A percentile compares a stretch with the other conserved stretches of the same genome.
phyloP scores from a whole-genome alignment of 2,329 filamentous ascomycete species.

The Hymenoscyphus repandus region DNA sequence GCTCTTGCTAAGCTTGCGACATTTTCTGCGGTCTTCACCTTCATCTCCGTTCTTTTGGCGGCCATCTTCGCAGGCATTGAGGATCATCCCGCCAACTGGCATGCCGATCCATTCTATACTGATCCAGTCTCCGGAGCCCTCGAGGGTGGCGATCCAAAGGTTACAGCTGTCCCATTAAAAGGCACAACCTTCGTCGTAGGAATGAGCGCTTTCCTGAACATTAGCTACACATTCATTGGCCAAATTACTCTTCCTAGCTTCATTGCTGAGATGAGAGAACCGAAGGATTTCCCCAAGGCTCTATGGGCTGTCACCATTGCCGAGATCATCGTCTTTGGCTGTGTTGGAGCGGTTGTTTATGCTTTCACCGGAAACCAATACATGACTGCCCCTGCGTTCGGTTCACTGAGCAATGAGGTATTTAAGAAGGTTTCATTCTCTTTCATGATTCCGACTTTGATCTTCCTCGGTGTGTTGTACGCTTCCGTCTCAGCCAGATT shows the following conservation, averaged over 20 bases:
- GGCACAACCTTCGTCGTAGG: conserved; percentile 76
- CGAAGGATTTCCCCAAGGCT: conserved; percentile 84
- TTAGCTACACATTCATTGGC: conserved; percentile 93
- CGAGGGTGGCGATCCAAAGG: conserved; percentile 54
- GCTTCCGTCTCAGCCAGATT: conserved; percentile 87
- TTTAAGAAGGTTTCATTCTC: conserved; percentile 88
- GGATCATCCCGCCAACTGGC: conserved; percentile 64
- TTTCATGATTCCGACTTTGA: conserved; percentile 92
- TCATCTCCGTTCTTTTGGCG: conserved; percentile 79
- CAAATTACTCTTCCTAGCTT: conserved; percentile 93
- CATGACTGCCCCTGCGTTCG: conserved; percentile 82
- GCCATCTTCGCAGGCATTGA: conserved; percentile 78
- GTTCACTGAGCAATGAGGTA: conserved; percentile 65
- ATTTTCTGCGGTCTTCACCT: conserved; percentile 79
- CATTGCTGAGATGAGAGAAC: conserved; percentile 85
- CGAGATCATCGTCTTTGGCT: conserved; percentile 78
- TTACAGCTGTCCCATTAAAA: conserved; percentile 59
- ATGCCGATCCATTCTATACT: conserved; percentile 38
- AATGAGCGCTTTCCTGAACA: conserved; percentile 89
- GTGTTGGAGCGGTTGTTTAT: conserved; percentile 78
- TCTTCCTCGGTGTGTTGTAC: conserved; percentile 88
- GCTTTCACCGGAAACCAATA: conserved; percentile 87
- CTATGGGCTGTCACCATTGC: conserved; percentile 86
- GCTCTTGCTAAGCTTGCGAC: conserved; percentile 76
- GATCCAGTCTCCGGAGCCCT: conserved; percentile 20